Percentiles rank a stretch among this genome's conserved stretches.
phyloP scores from a whole-genome alignment of 225 moss, liverwort and hornwort genomes.

The Sphagnum contortum region DNA sequence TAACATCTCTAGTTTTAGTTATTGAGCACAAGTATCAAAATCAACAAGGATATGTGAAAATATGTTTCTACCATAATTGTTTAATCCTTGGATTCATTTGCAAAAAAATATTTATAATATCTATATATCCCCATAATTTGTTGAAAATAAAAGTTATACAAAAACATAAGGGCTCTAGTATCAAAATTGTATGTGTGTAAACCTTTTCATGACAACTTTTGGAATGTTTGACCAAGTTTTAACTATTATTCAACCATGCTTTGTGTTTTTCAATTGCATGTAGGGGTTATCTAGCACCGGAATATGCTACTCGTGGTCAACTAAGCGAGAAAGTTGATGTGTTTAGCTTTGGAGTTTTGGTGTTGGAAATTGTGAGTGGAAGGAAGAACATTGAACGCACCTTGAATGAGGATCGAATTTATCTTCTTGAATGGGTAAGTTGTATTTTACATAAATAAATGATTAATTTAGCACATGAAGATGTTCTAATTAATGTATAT shows the following conservation, averaged over 20 bases:
- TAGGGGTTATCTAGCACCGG: slow-evolving; percentile 6
- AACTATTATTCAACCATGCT: not conserved
- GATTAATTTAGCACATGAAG: not conserved
- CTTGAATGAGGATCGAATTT: not conserved
- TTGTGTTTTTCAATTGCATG: not conserved
- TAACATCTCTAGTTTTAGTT: not conserved
- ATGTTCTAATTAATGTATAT: not conserved
- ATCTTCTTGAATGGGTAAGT: slow-evolving; percentile 13
- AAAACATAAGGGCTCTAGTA: not conserved
- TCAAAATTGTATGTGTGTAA: too few species aligned
- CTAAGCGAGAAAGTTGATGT: slow-evolving; percentile 12
- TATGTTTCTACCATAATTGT: too few species aligned
- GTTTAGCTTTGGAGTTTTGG: slow-evolving; percentile 12
- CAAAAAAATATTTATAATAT: not conserved
- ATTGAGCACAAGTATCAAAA: too few species aligned
- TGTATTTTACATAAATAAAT: too few species aligned
- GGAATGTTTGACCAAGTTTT: not conserved
- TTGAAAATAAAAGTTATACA: not conserved
- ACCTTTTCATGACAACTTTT: too few species aligned
- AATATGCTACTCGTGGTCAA: slow-evolving; percentile 5
- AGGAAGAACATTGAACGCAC: slow-evolving; percentile 8
- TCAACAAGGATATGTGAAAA: slow-evolving; percentile 2
- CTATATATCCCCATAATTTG: not conserved
- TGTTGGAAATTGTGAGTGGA: slow-evolving; percentile 15
- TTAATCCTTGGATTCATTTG: not conserved